Conservation (phyloP, 1,284 basidiomycete genomes). For the Athelia sp. region DNA sequence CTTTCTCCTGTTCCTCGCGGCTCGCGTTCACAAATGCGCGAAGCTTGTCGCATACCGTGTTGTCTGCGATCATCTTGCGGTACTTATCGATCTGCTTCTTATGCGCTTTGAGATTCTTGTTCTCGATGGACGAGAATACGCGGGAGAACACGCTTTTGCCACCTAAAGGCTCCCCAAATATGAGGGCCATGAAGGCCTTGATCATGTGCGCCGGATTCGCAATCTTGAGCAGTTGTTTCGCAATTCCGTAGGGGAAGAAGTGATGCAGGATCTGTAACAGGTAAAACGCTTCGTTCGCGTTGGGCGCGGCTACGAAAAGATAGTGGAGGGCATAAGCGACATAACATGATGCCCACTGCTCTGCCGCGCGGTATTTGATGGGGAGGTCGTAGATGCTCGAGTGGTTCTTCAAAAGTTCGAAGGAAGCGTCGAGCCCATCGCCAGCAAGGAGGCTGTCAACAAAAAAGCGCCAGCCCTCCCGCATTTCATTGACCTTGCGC, state of each 20-base stretch:
- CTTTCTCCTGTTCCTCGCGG: not conserved
- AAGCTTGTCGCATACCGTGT: not conserved
- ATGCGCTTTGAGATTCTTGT: not conserved
- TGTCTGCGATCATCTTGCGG: not conserved
- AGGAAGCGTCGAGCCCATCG: not conserved
- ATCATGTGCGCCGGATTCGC: not conserved
- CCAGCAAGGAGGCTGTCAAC: not conserved
- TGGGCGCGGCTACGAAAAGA: slow-evolving; percentile 1
- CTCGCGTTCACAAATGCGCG: not conserved
- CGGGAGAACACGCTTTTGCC: not conserved
- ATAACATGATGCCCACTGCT: not conserved
- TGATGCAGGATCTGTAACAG: not conserved
- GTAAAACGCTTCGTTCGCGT: not conserved
- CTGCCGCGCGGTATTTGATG: not conserved
- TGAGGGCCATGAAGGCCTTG: not conserved
- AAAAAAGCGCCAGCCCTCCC: not conserved
- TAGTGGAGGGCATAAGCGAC: not conserved
- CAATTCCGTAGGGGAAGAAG: not conserved
- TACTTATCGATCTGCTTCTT: not conserved
- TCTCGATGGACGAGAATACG: not conserved
- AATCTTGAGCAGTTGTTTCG: not conserved
- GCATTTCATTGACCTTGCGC: not conserved
- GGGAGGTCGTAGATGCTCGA: not conserved
- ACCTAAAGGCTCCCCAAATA: not conserved
- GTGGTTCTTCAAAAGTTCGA: not conserved